Conservation (phyloP, 2,329 filamentous ascomycete genomes). For the Tolypocladium inflatum region DNA sequence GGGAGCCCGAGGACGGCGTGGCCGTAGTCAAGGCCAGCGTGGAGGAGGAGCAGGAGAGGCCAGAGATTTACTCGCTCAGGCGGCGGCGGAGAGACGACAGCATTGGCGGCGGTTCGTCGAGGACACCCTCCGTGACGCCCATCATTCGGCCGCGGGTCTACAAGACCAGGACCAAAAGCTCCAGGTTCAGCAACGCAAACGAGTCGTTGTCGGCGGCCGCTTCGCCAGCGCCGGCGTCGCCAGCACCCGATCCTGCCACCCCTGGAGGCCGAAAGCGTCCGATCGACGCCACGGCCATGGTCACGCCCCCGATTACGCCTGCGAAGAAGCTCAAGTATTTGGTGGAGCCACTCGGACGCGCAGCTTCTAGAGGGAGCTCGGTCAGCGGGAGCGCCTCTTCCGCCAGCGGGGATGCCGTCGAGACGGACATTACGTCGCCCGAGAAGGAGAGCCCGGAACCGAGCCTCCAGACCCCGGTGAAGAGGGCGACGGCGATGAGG, state of each 20-base stretch:
- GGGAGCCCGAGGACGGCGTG: slow-evolving; percentile 50
- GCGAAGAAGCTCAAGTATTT: slow-evolving; percentile 36
- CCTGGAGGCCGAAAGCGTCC: slow-evolving; percentile 28
- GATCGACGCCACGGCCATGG: slow-evolving; percentile 34
- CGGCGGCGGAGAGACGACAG: slow-evolving; percentile 42
- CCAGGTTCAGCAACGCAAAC: slow-evolving; percentile 20
- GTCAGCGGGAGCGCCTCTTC: slow-evolving; percentile 16
- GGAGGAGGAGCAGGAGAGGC: slow-evolving; percentile 33
- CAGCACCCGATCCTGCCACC: slow-evolving; percentile 13
- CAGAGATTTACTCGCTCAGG: slow-evolving; percentile 47
- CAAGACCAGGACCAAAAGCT: slow-evolving; percentile 26
- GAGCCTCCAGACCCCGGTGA: slow-evolving; percentile 17
- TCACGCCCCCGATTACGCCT: slow-evolving; percentile 46
- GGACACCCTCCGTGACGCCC: slow-evolving; percentile 48
- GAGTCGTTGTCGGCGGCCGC: slow-evolving; percentile 21
- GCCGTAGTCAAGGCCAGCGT: slow-evolving; percentile 40
- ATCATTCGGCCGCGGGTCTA: slow-evolving; percentile 42
- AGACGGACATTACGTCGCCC: slow-evolving; percentile 40
- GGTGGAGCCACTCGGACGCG: slow-evolving; percentile 15
- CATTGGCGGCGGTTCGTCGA: slow-evolving; percentile 34
- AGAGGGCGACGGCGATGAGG: slow-evolving; percentile 2
- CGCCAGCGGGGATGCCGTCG: slow-evolving; percentile 16
- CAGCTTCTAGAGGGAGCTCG: slow-evolving; percentile 29
- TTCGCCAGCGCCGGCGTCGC: slow-evolving; percentile 15
- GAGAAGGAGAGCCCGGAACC: slow-evolving; percentile 36